These are phyloP conservation scores for Ilyonectria mors-panacis DNA, from an alignment of 2,329 filamentous ascomycete species.

Conservation along the genomic window DNA sequence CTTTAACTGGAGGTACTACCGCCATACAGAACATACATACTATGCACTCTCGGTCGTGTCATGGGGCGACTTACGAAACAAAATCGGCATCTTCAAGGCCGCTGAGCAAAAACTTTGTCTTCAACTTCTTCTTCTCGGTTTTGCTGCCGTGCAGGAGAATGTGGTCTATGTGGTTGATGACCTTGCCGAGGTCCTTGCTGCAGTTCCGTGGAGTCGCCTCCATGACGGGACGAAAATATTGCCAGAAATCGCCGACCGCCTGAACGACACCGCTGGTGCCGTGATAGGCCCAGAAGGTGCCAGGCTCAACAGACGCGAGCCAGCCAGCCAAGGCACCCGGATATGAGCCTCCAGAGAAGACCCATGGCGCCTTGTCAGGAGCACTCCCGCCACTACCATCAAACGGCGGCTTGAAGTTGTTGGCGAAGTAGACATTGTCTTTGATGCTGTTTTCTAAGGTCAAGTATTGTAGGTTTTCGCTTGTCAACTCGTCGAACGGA, in stretches of 20 bases:
- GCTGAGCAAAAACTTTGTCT: constrained; percentile 59
- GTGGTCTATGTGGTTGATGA: constrained; percentile 63
- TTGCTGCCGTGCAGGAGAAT: constrained; percentile 57
- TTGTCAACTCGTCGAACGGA: constrained; percentile 74
- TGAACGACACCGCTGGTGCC: constrained; percentile 83
- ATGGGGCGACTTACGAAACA: constrained; percentile 48
- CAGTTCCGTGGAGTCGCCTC: constrained; percentile 69
- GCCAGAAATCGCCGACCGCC: constrained; percentile 81
- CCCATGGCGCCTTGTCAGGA: constrained; percentile 76
- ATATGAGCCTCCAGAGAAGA: constrained; percentile 85
- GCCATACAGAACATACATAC: neutral
- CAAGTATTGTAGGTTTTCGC: constrained; percentile 80
- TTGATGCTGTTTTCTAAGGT: constrained; percentile 84
- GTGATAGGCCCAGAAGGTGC: constrained; percentile 82
- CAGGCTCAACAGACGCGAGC: constrained; percentile 79
- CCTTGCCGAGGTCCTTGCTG: constrained; percentile 71
- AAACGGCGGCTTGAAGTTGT: constrained; percentile 77
- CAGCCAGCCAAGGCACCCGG: constrained; percentile 83
- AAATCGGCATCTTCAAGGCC: constrained; percentile 58
- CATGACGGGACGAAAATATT: constrained; percentile 63
- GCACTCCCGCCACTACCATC: constrained; percentile 75
- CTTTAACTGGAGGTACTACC: neutral
- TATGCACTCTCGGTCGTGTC: neutral
- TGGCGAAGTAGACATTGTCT: constrained; percentile 83
- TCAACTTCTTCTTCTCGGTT: constrained; percentile 58